phyloP scores from a whole-genome alignment of 306 rosid genomes.

The Casuarina glauca region DNA sequence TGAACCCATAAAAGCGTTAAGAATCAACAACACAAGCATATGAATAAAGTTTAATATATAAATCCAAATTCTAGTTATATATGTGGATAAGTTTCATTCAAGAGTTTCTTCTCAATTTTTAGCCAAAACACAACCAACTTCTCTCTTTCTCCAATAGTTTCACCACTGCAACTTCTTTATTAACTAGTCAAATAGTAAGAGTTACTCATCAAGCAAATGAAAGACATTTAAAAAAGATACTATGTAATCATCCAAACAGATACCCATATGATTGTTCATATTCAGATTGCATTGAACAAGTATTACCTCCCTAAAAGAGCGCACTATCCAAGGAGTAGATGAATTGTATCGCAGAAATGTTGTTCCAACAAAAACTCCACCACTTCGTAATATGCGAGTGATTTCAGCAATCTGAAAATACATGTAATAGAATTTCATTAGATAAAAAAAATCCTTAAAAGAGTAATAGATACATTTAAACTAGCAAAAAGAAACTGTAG shows the following conservation, averaged over 20 bases:
- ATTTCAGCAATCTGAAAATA: slow-evolving; percentile 68
- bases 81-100: background rate
- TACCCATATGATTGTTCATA: slow-evolving; percentile 2
- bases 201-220: background rate
- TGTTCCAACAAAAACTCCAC: slow-evolving; percentile 87
- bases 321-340: slow-evolving; percentile 56
- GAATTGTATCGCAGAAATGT: slow-evolving; percentile 75
- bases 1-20: background rate
- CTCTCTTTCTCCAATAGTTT: background rate
- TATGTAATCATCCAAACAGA: slow-evolving; percentile 11
- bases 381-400: slow-evolving; percentile 70
- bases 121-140: background rate
- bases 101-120: background rate
- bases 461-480: background rate
- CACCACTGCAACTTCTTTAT: background rate
- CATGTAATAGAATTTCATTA: slow-evolving; percentile 19
- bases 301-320: slow-evolving; percentile 62
- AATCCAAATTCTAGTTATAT: background rate
- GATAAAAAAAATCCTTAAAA: slow-evolving; percentile 5
- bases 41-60: background rate
- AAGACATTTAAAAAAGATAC: slow-evolving; percentile 2
- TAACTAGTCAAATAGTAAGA: background rate
- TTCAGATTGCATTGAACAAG: background rate
- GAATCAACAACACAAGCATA: background rate
- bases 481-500: slow-evolving; percentile 15